Evolutionary conservation across 352 stramenopile species (phyloP).

Genomic region (Globisporangium cystogenes): DNA sequence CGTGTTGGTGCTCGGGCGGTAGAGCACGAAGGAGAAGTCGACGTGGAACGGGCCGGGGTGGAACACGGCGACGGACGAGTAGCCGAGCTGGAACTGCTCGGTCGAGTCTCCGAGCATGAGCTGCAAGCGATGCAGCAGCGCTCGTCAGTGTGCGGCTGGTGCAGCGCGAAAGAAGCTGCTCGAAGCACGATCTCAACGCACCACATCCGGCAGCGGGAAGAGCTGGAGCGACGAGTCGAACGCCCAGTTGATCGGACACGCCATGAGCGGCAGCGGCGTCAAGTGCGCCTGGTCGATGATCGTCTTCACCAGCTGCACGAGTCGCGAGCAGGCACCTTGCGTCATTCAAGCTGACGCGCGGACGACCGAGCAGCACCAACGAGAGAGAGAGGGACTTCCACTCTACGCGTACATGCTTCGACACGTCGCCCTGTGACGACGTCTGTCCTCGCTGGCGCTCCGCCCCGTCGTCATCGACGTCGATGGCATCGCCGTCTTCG

Average conservation of each 20-base stretch:
- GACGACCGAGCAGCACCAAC: background rate
- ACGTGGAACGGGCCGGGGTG: conserved; percentile 78
- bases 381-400: background rate
- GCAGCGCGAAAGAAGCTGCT: no score
- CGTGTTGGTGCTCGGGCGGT: conserved; percentile 75
- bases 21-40: conserved; percentile 84
- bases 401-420: conserved; percentile 55
- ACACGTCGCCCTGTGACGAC: conserved; percentile 53
- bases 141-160: background rate
- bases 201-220: conserved; percentile 90
- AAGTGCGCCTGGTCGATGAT: conserved; percentile 93
- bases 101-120: conserved; percentile 79
- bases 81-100: conserved; percentile 79
- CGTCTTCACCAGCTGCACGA: conserved; percentile 67
- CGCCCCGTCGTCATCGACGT: background rate
- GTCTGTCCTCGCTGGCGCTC: conserved; percentile 7
- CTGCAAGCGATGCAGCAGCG: conserved; percentile 4
- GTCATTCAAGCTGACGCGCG: background rate
- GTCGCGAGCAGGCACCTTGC: background rate
- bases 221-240: conserved; percentile 91
- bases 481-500: conserved; percentile 16
- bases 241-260: conserved; percentile 92
- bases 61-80: conserved; percentile 77
- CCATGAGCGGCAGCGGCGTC: conserved; percentile 83
- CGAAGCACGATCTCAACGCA: conserved; percentile 15